These are phyloP conservation scores for Claviceps digitariae DNA, from an alignment of 2,329 filamentous ascomycete genomes.

Conservation along the genomic window DNA sequence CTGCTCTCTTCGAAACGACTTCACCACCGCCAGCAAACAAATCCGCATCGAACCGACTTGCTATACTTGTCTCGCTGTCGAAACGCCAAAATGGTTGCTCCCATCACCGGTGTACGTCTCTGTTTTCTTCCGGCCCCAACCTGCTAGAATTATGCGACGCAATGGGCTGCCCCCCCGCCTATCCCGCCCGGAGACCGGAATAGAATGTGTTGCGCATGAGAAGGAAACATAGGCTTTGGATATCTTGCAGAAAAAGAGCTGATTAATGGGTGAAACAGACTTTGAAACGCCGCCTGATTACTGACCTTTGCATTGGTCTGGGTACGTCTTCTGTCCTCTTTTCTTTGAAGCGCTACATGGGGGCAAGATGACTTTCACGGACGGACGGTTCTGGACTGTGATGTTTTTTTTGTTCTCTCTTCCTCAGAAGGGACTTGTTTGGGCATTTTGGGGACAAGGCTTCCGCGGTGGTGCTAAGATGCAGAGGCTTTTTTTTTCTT, in stretches of 20 bases:
- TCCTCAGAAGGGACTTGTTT: too few species aligned
- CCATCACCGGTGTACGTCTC: constrained; percentile 43
- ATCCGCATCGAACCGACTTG: background rate
- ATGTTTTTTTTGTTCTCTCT: background rate
- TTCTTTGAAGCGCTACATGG: background rate
- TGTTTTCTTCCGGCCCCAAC: constrained; percentile 16
- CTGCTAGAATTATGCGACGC: constrained; percentile 6
- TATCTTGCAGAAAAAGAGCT: constrained; percentile 15
- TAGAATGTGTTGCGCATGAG: background rate
- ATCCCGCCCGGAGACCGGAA: background rate
- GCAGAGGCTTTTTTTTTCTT: too few species aligned
- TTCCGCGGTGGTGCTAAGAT: too few species aligned
- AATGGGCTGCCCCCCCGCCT: constrained; percentile 13
- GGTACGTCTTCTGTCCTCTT: constrained; percentile 28
- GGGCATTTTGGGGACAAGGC: too few species aligned
- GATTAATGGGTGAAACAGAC: constrained; percentile 36
- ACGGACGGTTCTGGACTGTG: background rate
- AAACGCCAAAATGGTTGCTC: constrained; percentile 34
- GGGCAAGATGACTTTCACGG: background rate
- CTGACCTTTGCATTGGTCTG: constrained; percentile 41
- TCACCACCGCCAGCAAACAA: background rate
- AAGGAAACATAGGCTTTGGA: too few species aligned
- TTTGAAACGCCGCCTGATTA: constrained; percentile 45
- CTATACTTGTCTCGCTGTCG: background rate
- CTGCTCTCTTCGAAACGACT: background rate